Evolutionary conservation across 306 rosid species (phyloP), one percentile per base, ranked within the genome.

Genomic region (Cucurbita ficifolia): DNA sequence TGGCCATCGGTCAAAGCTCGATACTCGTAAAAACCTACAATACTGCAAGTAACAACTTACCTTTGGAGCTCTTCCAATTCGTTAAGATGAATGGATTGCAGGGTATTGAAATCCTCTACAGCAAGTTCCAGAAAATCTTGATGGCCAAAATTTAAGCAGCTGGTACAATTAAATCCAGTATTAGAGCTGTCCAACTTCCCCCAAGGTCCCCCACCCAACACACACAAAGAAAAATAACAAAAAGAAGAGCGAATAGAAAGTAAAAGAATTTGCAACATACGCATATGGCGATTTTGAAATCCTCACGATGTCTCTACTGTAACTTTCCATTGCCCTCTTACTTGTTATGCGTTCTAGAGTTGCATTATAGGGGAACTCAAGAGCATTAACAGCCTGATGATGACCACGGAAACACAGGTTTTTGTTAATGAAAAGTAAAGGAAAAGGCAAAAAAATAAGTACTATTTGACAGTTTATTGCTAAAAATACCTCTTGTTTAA

Each of bases 101-200:
- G 85, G 17, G 55, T 69, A 69, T 90, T 94, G 88, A 86, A 94
- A 85, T 94, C 97, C 75, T 80, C 96, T 42, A 83, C 88, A 10
- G 97, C 98, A 46, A 90, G 76, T 71, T 85, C 83, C 21, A 88
- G 84, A 80, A 82, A 77, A 75, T 94, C 87, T 80, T 79, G 81
- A 83, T 86, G 80, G 46, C 86, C 85, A 73, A 89, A 78, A 79
- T 87, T 94, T 68, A 10, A 53, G 71, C 84, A 87, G 67, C 98
- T 90, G 89, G 54, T 21, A 51, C 48, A 70, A 18, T 55, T 59
- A 56, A 42, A 16, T 36, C 7, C 52, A 73, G 33, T 40, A 19
- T 54, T 4, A 38, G 65, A 42, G 36, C 17, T 14, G 52, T 72
- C 13, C 62, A 57, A 73, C 49, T 35, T 52, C 5, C 57, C 61